Conservation (phyloP, 805 yeast genomes). For the Blastobotrys chiropterorum region DNA sequence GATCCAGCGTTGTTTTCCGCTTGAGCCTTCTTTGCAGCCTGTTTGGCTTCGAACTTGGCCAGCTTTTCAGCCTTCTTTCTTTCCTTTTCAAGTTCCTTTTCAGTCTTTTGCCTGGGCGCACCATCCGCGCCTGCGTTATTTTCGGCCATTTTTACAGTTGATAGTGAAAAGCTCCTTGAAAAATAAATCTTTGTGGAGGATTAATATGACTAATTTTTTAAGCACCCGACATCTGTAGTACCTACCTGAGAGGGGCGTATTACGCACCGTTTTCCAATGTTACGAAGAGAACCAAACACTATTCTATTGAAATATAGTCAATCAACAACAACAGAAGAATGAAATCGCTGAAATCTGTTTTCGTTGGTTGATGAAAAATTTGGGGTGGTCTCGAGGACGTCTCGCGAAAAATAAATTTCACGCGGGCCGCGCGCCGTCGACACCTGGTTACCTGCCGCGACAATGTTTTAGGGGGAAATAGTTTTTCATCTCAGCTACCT, state of each 20-base stretch:
- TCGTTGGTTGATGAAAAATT: neutral
- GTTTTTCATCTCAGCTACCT: too few species aligned
- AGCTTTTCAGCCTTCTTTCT: constrained; percentile 81
- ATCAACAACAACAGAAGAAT: neutral
- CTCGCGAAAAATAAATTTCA: too few species aligned
- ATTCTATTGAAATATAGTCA: neutral
- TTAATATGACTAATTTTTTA: neutral
- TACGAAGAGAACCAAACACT: neutral
- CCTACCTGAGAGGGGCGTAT: neutral
- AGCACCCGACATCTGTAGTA: neutral
- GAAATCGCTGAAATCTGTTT: neutral
- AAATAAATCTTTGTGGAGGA: neutral
- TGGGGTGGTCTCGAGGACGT: too few species aligned
- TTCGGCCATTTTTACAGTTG: neutral
- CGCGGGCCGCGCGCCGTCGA: too few species aligned
- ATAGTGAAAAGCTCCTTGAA: neutral
- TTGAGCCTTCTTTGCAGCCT: constrained; percentile 56
- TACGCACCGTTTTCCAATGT: neutral
- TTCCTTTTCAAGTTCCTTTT: constrained; percentile 80
- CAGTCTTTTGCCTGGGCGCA: constrained; percentile 50
- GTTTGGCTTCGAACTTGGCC: constrained; percentile 79
- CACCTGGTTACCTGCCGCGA: too few species aligned
- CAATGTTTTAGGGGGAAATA: too few species aligned
- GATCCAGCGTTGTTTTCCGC: constrained; percentile 26
- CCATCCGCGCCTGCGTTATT: constrained; percentile 1